Percentiles rank a stretch among this genome's conserved stretches.
phyloP scores from a whole-genome alignment of 129 eudicot species.

The Ambrosia artemisiifolia region DNA sequence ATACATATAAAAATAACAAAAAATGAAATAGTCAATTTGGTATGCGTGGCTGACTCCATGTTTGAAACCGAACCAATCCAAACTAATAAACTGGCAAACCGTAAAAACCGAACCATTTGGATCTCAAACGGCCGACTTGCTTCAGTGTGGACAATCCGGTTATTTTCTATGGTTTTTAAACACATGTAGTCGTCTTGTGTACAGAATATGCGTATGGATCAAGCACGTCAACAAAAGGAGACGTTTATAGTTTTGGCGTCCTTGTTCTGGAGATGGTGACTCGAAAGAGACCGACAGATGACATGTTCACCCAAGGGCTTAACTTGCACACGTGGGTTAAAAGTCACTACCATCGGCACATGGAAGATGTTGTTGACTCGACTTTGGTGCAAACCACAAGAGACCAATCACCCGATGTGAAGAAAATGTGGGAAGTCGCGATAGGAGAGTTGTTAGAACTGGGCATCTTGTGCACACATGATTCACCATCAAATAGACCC shows the following conservation, averaged over 20 bases:
- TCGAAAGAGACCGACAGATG: conserved; percentile 53
- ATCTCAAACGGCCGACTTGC: no score
- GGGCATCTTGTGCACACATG: conserved; percentile 56
- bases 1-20: no score
- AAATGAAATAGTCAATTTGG: no score
- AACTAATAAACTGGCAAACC: no score
- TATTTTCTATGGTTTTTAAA: neutral
- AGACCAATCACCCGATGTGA: conserved; percentile 42
- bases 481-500: conserved; percentile 43
- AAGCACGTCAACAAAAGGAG: conserved; percentile 49
- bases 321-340: conserved; percentile 51
- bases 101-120: no score
- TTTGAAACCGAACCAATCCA: no score
- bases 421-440: conserved; percentile 49
- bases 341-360: conserved; percentile 35
- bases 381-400: conserved; percentile 37
- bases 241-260: conserved; percentile 58
- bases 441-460: conserved; percentile 47
- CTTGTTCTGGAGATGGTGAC: conserved; percentile 62
- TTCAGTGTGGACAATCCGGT: no score
- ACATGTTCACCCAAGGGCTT: conserved; percentile 43
- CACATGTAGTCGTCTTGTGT: neutral
- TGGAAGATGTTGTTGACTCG: conserved; percentile 43
- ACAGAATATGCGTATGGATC: conserved; percentile 60
- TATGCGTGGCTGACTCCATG: no score